Evolutionary conservation across 495 filamentous ascomycete genomes (phyloP).

Genomic region (Penicilliopsis zonata): DNA sequence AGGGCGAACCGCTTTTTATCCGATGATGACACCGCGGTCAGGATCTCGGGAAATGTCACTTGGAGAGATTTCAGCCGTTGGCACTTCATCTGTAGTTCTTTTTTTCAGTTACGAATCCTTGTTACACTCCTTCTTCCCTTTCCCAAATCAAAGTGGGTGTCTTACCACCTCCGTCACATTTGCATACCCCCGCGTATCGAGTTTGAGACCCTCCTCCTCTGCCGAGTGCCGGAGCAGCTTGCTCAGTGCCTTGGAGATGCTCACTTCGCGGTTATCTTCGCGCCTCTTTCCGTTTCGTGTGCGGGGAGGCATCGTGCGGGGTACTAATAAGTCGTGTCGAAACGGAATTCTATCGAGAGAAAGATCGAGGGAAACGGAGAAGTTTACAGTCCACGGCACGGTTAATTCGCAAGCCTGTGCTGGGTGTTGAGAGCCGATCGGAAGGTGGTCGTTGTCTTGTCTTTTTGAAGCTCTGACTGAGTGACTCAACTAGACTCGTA

Average conservation of each 20-base stretch:
- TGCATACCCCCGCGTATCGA: constrained; percentile 72
- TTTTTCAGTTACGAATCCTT: too few relatives aligned
- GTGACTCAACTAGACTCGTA: too few relatives aligned
- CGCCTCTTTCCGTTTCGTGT: background rate
- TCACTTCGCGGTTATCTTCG: background rate
- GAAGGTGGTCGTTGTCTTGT: too few relatives aligned
- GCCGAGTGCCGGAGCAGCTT: constrained; percentile 77
- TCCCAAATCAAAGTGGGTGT: constrained; percentile 7
- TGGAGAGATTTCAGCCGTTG: constrained; percentile 54
- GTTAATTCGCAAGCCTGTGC: too few relatives aligned
- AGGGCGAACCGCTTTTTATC: constrained; percentile 86
- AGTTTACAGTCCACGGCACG: too few relatives aligned
- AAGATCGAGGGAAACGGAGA: too few relatives aligned
- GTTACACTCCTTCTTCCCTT: background rate
- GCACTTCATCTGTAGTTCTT: constrained; percentile 59
- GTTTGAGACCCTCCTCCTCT: constrained; percentile 57
- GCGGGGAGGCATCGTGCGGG: background rate
- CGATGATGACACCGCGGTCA: constrained; percentile 54
- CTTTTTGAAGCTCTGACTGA: too few relatives aligned
- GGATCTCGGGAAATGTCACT: constrained; percentile 63
- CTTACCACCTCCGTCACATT: constrained; percentile 68
- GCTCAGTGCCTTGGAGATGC: constrained; percentile 61
- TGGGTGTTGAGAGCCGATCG: too few relatives aligned
- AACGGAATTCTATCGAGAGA: too few relatives aligned
- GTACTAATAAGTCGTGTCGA: too few relatives aligned